phyloP scores from a whole-genome alignment of 805 yeast species.

The Metschnikowia matae region DNA sequence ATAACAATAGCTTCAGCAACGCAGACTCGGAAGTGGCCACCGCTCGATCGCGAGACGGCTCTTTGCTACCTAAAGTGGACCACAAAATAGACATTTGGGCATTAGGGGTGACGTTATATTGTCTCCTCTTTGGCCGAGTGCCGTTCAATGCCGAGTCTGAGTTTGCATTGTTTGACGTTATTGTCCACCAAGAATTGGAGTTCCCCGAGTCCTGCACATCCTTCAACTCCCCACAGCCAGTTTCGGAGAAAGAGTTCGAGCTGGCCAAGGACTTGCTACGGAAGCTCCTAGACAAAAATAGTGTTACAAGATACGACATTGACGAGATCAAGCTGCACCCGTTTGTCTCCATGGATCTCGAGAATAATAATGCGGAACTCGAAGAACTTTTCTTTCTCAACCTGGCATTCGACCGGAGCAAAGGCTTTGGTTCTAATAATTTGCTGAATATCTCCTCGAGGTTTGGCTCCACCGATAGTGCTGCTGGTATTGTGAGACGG shows the following conservation, averaged over 20 bases:
- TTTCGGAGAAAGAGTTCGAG: constrained; percentile 40
- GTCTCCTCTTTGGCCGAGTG: constrained; percentile 79
- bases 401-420: neutral
- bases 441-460: neutral
- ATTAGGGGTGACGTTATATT: constrained; percentile 84
- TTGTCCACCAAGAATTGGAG: constrained; percentile 55
- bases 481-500: constrained; percentile 72
- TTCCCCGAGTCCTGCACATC: constrained; percentile 46
- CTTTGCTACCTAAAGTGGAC: constrained; percentile 50
- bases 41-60: neutral
- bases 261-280: constrained; percentile 56
- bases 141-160: constrained; percentile 89
- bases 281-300: constrained; percentile 65
- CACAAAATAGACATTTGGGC: constrained; percentile 97
- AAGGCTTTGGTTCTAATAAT: neutral
- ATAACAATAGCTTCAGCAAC: neutral
- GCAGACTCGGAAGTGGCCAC: neutral
- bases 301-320: constrained; percentile 63
- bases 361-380: constrained; percentile 31
- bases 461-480: constrained; percentile 20
- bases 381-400: constrained; percentile 37
- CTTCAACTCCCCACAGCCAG: constrained; percentile 38
- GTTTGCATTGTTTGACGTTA: constrained; percentile 78
- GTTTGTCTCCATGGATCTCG: constrained; percentile 46
- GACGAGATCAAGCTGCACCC: constrained; percentile 73